Conservation (phyloP, 345 rosid species). For the Eutrema yunnanense region DNA sequence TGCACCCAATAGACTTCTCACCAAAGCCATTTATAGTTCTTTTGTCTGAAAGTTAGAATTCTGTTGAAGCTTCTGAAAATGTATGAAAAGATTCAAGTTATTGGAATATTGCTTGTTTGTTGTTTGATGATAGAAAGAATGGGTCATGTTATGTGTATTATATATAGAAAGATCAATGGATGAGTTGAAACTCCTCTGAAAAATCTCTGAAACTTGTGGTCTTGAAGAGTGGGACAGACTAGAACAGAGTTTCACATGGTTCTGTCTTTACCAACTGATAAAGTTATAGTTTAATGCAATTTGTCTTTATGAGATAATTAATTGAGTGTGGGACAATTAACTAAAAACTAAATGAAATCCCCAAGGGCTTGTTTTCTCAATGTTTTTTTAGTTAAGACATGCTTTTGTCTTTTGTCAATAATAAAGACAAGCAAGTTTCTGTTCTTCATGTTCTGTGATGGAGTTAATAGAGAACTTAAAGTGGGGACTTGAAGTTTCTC, state of each 20-base stretch:
- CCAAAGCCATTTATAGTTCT: conserved; percentile 13
- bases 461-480: neutral
- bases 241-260: conserved; percentile 2
- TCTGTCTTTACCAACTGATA: neutral
- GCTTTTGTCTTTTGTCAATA: neutral
- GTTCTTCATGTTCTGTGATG: conserved; percentile 19
- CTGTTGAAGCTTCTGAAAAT: conserved; percentile 8
- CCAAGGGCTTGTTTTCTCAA: conserved; percentile 17
- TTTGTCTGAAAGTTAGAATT: neutral
- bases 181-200: neutral
- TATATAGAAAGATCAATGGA: conserved; percentile 4
- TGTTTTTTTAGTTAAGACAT: conserved; percentile 7
- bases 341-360: neutral
- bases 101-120: conserved; percentile 2
- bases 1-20: conserved; percentile 19
- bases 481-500: conserved; percentile 13
- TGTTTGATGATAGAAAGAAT: conserved; percentile 16
- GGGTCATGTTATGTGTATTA: neutral
- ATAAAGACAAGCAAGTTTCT: neutral
- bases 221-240: neutral
- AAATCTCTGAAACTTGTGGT: conserved; percentile 2
- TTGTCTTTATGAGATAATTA: neutral
- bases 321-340: no score
- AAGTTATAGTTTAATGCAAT: neutral
- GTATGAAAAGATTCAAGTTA: conserved; percentile 1